Base-by-base conservation (phyloP, 2,329 filamentous ascomycete genomes). In the Hymenoscyphus albidus region DNA sequence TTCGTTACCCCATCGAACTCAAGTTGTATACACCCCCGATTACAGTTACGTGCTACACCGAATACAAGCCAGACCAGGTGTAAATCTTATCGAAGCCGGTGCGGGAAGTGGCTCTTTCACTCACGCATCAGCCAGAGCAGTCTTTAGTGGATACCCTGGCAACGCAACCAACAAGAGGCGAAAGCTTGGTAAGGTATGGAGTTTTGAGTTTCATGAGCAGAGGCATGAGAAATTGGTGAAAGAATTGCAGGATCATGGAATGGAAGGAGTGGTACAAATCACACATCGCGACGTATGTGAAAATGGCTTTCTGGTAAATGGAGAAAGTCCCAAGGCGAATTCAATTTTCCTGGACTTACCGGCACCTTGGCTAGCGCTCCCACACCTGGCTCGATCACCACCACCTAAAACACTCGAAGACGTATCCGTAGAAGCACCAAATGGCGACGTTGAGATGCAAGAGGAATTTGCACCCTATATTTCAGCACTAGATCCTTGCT, bases 1-100 rank as follows among this genome's bases (percentile, higher is more conserved):
- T 62, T 91, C 89, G 64, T 78, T 95, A 58, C 91, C 91, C 1
- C 91, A 95, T 75, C 83, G 91, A 66, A 95, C 91, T 0, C 91
- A 95, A 74, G 91, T 95, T 44, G 91, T 95, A 62, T 95, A 95
- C 75, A 93, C 90, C 0, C 90, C 91, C 16, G 91, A 95, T 75
- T 93, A 93, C 78, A 93, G 91, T 78, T 95, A 93, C 74, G 86
- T 95, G 59, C 80, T 95, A 12, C 90, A 93, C 72, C 83, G 90
- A 40, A 83, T 95, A 71, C 84, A 89, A 39, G 90, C 89, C 5
- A 80, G 89, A 22, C 91, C 91, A 0, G 91, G 92, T 5, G 84
- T 86, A 57, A 83, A 82, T 22, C 80, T 95, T 42, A 93, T 95
- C 63, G 91, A 95, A 76, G 91, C 91, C 3, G 91, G 91, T 39